phyloP scores from a whole-genome alignment of 2,329 filamentous ascomycete genomes.

The Hypoxylon sp. region DNA sequence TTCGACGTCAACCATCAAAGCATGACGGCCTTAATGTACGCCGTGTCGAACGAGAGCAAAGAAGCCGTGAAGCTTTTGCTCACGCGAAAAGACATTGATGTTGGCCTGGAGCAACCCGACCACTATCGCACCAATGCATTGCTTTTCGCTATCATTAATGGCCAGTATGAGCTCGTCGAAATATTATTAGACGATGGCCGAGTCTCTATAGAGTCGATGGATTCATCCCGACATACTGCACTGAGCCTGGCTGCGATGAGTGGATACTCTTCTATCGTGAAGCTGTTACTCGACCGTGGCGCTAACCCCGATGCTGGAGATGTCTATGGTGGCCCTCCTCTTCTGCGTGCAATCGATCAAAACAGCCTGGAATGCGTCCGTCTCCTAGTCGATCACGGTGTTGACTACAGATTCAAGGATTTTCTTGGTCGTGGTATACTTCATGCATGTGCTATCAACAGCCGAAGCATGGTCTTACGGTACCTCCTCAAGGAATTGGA shows the following conservation, averaged over 20 bases:
- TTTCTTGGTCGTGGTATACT: conserved; percentile 1
- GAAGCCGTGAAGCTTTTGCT: conserved; percentile 9
- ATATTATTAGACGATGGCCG: conserved; percentile 1
- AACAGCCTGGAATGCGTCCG: conserved; percentile 2
- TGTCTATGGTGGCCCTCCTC: neutral
- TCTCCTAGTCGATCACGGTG: neutral
- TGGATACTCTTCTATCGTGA: neutral
- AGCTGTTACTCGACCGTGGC: conserved; percentile 2
- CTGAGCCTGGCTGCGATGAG: neutral
- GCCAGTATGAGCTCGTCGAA: neutral
- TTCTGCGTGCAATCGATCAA: neutral
- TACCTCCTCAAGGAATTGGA: neutral
- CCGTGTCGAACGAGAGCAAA: conserved; percentile 1
- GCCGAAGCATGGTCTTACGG: neutral
- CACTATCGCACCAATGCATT: neutral
- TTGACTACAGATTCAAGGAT: conserved; percentile 1
- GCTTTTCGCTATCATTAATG: neutral
- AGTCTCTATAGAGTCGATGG: neutral
- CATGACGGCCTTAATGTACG: conserved; percentile 2
- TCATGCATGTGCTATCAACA: conserved; percentile 4
- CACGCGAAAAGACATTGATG: conserved; percentile 9
- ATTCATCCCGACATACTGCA: neutral
- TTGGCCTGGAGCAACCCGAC: neutral
- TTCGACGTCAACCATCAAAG: neutral
- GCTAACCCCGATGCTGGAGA: neutral